These are phyloP conservation scores for Parietaria judaica DNA, from an alignment of 306 rosid species.

Conservation along the genomic window DNA sequence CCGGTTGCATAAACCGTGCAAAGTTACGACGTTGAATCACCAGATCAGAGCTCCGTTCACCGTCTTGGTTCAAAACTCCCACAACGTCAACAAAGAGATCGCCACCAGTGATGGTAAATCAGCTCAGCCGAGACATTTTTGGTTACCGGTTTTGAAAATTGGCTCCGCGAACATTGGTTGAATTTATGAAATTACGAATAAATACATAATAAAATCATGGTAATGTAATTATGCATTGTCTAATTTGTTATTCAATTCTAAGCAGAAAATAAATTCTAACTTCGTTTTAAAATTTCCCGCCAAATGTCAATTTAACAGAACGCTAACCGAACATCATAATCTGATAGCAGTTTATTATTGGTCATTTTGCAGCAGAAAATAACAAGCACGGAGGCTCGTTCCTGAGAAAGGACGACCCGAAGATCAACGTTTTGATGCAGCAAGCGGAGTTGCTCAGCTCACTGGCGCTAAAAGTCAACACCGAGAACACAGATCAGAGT, in stretches of 20 bases:
- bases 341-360: constrained; percentile 21
- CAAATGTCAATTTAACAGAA: too few relatives aligned
- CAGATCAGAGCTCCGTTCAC: constrained; percentile 69
- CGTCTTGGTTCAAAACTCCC: constrained; percentile 67
- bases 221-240: too few relatives aligned
- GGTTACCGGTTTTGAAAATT: too few relatives aligned
- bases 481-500: constrained; percentile 84
- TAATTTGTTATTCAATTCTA: too few relatives aligned
- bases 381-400: constrained; percentile 61
- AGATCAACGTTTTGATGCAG: constrained; percentile 69
- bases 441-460: constrained; percentile 95
- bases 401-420: constrained; percentile 85
- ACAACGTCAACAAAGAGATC: constrained; percentile 35
- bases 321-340: neutral
- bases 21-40: constrained; percentile 35
- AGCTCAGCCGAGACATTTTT: constrained; percentile 9
- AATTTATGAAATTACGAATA: too few relatives aligned
- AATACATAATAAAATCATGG: too few relatives aligned
- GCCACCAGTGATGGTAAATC: constrained; percentile 41
- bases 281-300: too few relatives aligned
- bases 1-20: constrained; percentile 51
- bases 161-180: too few relatives aligned
- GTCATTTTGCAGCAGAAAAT: constrained; percentile 34
- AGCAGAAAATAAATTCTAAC: too few relatives aligned
- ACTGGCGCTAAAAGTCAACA: constrained; percentile 68